Evolutionary conservation across 1,284 basidiomycete species (phyloP), one percentile per base, ranked within the genome.

Genomic region (Fomitopsis palustris): DNA sequence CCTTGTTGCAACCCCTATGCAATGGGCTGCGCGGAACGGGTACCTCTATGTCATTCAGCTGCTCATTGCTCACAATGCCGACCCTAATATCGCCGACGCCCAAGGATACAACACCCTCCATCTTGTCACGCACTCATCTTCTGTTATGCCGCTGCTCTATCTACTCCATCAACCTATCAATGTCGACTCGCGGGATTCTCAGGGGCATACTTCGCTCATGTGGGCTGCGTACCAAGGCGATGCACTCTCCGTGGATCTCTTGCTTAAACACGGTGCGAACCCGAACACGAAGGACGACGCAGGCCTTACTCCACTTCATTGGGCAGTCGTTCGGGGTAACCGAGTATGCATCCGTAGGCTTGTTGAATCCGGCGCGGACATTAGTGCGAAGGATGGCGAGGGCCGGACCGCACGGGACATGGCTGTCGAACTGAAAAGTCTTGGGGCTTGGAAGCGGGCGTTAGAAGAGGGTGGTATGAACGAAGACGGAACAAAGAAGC

Each of bases 211-310:
- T 0, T 84, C 93, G 0, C 82, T 99, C 56, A 98, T 98, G 93
- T 99, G 97, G 97, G 97, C 97, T 2, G 94, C 95, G 4, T 99
- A 98, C 76, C 97, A 99, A 72, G 96, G 96, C 47, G 97, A 99
- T 69, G 95, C 94, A 1, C 84, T 99, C 23, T 95, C 92, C 0
- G 94, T 99, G 2, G 94, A 98, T 63, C 76, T 99, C 35, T 76
- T 99, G 19, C 81, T 99, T 55, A 86, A 89, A 58, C 93, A 96
- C 65, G 95, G 95, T 8, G 94, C 96, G 2, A 90, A 86, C 57
- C 80, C 90, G 1, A 85, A 86, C 62, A 76, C 88, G 4, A 81
- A 82, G 41, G 97, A 99, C 71, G 88, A 92, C 62, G 76, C 84
- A 0, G 95, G 95, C 0, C 81, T 99, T 56, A 87, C 94, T 0